phyloP scores from a whole-genome alignment of 805 yeast species.

The Spathaspora boniae region DNA sequence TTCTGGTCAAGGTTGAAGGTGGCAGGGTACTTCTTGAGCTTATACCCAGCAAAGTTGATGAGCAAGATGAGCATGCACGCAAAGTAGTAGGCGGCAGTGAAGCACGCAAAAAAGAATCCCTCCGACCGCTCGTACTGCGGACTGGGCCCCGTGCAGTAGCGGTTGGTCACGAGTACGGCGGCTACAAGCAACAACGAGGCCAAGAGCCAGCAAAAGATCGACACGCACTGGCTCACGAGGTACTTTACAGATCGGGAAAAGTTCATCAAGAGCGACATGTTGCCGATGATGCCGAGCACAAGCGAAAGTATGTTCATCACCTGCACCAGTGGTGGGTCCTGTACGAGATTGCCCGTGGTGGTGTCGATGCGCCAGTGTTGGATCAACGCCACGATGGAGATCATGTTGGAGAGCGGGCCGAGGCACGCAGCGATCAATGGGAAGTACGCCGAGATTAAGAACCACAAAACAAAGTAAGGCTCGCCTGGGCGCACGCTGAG shows the following conservation, averaged over 20 bases:
- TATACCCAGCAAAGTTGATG: slow-evolving; percentile 62
- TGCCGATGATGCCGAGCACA: slow-evolving; percentile 63
- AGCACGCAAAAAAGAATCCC: slow-evolving; percentile 78
- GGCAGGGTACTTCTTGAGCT: slow-evolving; percentile 60
- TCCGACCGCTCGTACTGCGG: slow-evolving; percentile 34
- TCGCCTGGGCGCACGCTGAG: slow-evolving; percentile 37
- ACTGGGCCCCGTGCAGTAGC: slow-evolving; percentile 13
- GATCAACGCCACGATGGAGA: slow-evolving; percentile 66
- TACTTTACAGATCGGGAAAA: slow-evolving; percentile 59
- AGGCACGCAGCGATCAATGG: slow-evolving; percentile 76
- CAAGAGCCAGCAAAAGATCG: slow-evolving; percentile 60
- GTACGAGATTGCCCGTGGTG: slow-evolving; percentile 17
- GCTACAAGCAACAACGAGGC: slow-evolving; percentile 55
- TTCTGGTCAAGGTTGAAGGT: slow-evolving; percentile 60
- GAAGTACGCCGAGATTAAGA: slow-evolving; percentile 59
- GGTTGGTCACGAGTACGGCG: slow-evolving; percentile 40
- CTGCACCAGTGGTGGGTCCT: slow-evolving; percentile 43
- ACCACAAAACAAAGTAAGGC: slow-evolving; percentile 50
- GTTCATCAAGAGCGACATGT: slow-evolving; percentile 65
- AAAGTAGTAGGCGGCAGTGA: slow-evolving; percentile 62
- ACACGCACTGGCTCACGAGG: slow-evolving; percentile 55
- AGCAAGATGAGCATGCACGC: slow-evolving; percentile 50
- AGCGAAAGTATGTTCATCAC: slow-evolving; percentile 62
- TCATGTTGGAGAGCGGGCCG: slow-evolving; percentile 76
- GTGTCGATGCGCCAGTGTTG: slow-evolving; percentile 57